Evolutionary conservation across 257 asterid species (phyloP).

Genomic region (Solanum appendiculatum): DNA sequence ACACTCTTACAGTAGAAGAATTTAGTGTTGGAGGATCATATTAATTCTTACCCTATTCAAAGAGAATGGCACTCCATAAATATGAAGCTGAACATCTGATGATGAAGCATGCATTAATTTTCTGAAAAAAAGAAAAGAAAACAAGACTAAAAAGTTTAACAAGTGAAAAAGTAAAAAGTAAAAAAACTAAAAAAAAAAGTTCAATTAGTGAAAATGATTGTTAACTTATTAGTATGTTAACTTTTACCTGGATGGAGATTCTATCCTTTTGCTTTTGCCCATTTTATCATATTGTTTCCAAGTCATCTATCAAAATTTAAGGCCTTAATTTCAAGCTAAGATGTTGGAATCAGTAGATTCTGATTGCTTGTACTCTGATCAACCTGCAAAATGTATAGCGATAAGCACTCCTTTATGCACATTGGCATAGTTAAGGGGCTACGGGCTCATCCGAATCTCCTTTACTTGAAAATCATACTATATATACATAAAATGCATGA

Average conservation of each 20-base stretch:
- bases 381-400: neutral
- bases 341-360: neutral
- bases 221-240: neutral
- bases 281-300: slow-evolving; percentile 14
- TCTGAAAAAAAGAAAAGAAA: slow-evolving; percentile 21
- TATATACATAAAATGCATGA: neutral
- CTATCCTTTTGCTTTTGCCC: slow-evolving; percentile 26
- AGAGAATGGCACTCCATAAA: slow-evolving; percentile 35
- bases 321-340: neutral
- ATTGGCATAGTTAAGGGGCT: rapidly evolving
- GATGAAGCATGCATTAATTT: slow-evolving; percentile 26
- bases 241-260: slow-evolving; percentile 25
- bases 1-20: neutral
- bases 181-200: neutral
- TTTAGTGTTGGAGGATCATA: neutral
- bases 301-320: neutral
- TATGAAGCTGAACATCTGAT: slow-evolving; percentile 36
- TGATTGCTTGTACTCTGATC: neutral
- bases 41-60: slow-evolving; percentile 33
- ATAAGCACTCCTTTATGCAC: neutral
- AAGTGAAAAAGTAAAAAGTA: neutral
- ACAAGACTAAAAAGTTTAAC: neutral
- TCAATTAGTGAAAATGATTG: neutral
- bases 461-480: neutral
- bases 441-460: neutral